phyloP scores from a whole-genome alignment of 768 basidiomycete genomes.

The Amylocystis lapponica region DNA sequence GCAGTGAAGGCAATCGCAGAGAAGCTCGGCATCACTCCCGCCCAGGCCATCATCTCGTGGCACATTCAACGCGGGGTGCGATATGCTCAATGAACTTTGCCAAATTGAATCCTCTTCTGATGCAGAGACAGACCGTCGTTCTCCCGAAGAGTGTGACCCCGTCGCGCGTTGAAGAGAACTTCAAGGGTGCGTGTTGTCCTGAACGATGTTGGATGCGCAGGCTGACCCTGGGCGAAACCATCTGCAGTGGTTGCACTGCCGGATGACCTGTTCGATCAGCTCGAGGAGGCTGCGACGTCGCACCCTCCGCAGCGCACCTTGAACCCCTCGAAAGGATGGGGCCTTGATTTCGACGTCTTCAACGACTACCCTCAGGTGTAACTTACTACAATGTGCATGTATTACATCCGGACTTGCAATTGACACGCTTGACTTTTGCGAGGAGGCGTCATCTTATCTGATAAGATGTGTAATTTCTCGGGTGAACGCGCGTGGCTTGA shows the following conservation, averaged over 20 bases:
- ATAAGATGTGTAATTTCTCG: no score
- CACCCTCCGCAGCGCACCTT: slow-evolving; percentile 51
- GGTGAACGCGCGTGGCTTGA: no score
- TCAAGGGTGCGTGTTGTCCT: slow-evolving; percentile 38
- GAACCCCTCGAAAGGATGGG: slow-evolving; percentile 59
- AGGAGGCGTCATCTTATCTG: no score
- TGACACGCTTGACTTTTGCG: no score
- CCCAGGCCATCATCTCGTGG: slow-evolving; percentile 73
- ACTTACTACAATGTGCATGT: no score
- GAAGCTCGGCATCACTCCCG: slow-evolving; percentile 64
- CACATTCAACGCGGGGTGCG: slow-evolving; percentile 69
- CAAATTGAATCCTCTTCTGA: background rate
- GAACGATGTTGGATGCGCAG: background rate
- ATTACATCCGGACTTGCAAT: no score
- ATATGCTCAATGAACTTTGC: no score
- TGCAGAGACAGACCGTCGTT: slow-evolving; percentile 46
- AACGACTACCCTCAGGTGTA: slow-evolving; percentile 36
- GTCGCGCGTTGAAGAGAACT: slow-evolving; percentile 63
- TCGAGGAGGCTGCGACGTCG: slow-evolving; percentile 46
- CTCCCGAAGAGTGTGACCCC: slow-evolving; percentile 76
- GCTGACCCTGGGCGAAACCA: background rate
- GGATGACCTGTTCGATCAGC: slow-evolving; percentile 33
- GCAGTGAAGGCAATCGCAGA: slow-evolving; percentile 55
- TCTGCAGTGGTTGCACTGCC: slow-evolving; percentile 29
- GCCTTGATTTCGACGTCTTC: slow-evolving; percentile 57